Conservation (phyloP, 176 grass and related monocot genomes). For the Saccharum spontaneum region DNA sequence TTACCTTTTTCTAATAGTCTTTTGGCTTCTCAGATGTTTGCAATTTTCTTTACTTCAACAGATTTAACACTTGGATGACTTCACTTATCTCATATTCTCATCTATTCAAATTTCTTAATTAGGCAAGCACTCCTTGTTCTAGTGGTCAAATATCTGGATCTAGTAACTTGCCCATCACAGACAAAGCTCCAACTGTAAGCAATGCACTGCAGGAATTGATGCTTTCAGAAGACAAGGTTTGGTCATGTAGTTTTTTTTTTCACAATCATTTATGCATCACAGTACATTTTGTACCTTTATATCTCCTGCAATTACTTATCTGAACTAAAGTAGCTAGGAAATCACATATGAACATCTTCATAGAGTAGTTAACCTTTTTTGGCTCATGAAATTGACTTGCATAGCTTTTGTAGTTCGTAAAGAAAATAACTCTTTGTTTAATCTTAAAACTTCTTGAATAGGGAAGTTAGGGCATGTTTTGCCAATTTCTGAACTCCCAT, state of each 20-base stretch:
- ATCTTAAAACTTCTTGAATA: slow-evolving; percentile 15
- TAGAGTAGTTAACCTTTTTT: background rate
- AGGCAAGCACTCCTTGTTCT: slow-evolving; percentile 11
- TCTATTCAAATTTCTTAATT: slow-evolving; percentile 22
- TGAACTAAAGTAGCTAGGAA: background rate
- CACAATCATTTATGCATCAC: background rate
- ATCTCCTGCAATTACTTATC: background rate
- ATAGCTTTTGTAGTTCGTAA: background rate
- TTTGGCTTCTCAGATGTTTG: slow-evolving; percentile 8
- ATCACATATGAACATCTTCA: background rate
- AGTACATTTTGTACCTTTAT: background rate
- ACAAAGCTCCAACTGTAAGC: slow-evolving; percentile 23
- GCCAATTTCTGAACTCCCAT: background rate
- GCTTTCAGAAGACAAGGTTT: slow-evolving; percentile 42
- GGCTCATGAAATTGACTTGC: background rate
- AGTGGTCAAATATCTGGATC: slow-evolving; percentile 16
- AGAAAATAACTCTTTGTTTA: background rate
- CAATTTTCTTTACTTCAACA: background rate
- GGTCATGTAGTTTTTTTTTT: background rate
- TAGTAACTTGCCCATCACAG: slow-evolving; percentile 12
- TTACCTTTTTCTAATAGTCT: background rate
- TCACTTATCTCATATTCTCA: slow-evolving; percentile 7
- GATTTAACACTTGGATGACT: background rate
- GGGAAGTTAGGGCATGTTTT: background rate
- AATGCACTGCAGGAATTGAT: slow-evolving; percentile 23